Evolutionary conservation across 2,329 filamentous ascomycete species (phyloP), one percentile per base, ranked within the genome.

Genomic region (Aspergillus sclerotialis): DNA sequence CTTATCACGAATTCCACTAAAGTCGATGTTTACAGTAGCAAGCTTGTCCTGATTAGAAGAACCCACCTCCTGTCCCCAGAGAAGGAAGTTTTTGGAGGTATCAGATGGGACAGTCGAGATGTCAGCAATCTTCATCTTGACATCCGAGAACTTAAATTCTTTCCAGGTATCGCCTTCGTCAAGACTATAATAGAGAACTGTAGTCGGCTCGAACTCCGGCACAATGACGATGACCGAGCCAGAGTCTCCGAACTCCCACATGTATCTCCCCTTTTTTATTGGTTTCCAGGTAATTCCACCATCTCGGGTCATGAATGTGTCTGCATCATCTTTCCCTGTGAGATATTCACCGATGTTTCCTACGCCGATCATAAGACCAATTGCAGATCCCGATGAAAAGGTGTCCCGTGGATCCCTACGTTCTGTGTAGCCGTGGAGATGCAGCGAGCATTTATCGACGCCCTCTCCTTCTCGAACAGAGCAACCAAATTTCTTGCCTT

Each of bases 351-450:
- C 93, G 7, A 98, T 88, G 51, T 96, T 98, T 46, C 92, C 92
- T 42, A 88, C 76, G 11, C 78, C 92, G 56, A 98, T 81, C 78
- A 96, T 86, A 34, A 98, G 63, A 8, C 92, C 93, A 24, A 95
- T 78, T 1, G 92, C 90, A 3, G 85, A 88, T 30, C 80, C 76
- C 2, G 89, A 94, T 7, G 87, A 92, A 61, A 85, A 96, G 0
- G 86, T 94, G 56, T 90, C 84, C 30, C 80, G 70, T 50, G 80
- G 82, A 56, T 96, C 86, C 19, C 67, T 67, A 42, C 92, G 80
- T 62, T 98, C 92, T 0, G 93, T 96, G 64, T 94, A 99, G 36
- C 90, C 86, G 58, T 98, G 93, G 24, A 99, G 72, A 60, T 99
- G 88, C 36, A 99, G 71, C 3, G 86, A 82, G 58, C 93, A 98